Percentiles rank a stretch among this genome's conserved stretches.
Evolutionary conservation across 1,284 basidiomycete species (phyloP).

Genomic region (Coniferiporia sulphurascens): DNA sequence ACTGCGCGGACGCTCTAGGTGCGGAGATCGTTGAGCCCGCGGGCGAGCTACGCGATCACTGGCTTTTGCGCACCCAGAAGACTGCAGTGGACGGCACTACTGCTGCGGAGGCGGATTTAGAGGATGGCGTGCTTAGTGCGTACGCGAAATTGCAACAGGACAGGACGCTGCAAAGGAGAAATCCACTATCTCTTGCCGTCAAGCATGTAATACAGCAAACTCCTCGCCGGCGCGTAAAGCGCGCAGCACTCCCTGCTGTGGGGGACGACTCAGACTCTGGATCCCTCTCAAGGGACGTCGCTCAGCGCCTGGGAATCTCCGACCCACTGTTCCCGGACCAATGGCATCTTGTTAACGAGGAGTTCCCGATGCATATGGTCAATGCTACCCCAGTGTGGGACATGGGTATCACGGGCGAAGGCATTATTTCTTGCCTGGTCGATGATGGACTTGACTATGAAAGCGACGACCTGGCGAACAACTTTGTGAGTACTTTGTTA

Average conservation of each 20-base stretch:
- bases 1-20: conserved; percentile 60
- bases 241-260: conserved; percentile 46
- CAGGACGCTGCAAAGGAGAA: conserved; percentile 35
- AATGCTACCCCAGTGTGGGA: conserved; percentile 88
- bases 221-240: conserved; percentile 62
- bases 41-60: conserved; percentile 81
- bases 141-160: conserved; percentile 16
- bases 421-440: conserved; percentile 84
- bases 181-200: conserved; percentile 48
- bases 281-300: conserved; percentile 46
- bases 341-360: conserved; percentile 89
- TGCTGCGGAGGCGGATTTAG: conserved; percentile 27
- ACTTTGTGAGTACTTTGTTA: conserved; percentile 69
- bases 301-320: conserved; percentile 61
- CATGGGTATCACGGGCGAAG: conserved; percentile 81
- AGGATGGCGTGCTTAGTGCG: conserved; percentile 29
- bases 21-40: conserved; percentile 86
- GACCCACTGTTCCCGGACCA: conserved; percentile 88
- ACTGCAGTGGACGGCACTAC: conserved; percentile 47
- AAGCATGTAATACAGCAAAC: conserved; percentile 53
- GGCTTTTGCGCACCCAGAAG: conserved; percentile 72
- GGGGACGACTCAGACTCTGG: conserved; percentile 28
- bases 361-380: conserved; percentile 75
- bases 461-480: conserved; percentile 81
- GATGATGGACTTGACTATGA: conserved; percentile 96